Percentiles rank a stretch among this genome's conserved stretches.
phyloP scores from a whole-genome alignment of 164 flowering plant genomes.

The Berberis vulgaris region DNA sequence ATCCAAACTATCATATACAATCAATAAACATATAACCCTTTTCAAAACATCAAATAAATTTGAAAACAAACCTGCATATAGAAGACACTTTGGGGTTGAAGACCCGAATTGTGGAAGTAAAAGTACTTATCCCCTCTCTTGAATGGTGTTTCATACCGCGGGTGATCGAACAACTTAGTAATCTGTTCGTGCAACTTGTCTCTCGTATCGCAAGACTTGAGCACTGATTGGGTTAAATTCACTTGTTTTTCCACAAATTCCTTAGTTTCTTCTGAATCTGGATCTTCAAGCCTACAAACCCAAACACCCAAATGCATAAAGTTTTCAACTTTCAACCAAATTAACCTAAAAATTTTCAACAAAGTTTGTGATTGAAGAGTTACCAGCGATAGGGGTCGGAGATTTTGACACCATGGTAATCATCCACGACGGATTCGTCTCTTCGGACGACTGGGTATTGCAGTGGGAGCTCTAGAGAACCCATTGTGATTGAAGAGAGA shows the following conservation, averaged over 20 bases:
- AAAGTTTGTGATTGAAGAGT: no score
- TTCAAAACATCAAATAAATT: background rate
- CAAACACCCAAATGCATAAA: background rate
- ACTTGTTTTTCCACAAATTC: slow-evolving; percentile 83
- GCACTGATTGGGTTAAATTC: slow-evolving; percentile 53
- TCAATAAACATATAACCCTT: background rate
- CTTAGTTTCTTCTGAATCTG: slow-evolving; percentile 44
- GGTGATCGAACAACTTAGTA: slow-evolving; percentile 64
- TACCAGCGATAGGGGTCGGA: slow-evolving; percentile 92
- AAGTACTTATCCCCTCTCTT: slow-evolving; percentile 69
- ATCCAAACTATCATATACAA: slow-evolving; percentile 56
- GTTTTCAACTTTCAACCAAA: background rate
- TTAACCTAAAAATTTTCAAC: no score
- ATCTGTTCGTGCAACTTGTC: slow-evolving; percentile 63
- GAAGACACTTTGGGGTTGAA: slow-evolving; percentile 84
- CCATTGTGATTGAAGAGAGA: slow-evolving; percentile 23
- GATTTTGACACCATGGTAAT: slow-evolving; percentile 60
- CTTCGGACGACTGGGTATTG: slow-evolving; percentile 60
- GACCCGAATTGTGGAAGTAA: slow-evolving; percentile 88
- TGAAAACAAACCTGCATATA: slow-evolving; percentile 39
- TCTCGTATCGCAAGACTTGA: slow-evolving; percentile 56
- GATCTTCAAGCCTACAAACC: slow-evolving; percentile 79
- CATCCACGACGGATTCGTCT: slow-evolving; percentile 67
- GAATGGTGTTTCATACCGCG: slow-evolving; percentile 63
- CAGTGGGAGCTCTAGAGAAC: slow-evolving; percentile 29